Evolutionary conservation across 148 eudicot genomes (phyloP), one percentile per base, ranked within the genome.

Genomic region (Spergularia marina): DNA sequence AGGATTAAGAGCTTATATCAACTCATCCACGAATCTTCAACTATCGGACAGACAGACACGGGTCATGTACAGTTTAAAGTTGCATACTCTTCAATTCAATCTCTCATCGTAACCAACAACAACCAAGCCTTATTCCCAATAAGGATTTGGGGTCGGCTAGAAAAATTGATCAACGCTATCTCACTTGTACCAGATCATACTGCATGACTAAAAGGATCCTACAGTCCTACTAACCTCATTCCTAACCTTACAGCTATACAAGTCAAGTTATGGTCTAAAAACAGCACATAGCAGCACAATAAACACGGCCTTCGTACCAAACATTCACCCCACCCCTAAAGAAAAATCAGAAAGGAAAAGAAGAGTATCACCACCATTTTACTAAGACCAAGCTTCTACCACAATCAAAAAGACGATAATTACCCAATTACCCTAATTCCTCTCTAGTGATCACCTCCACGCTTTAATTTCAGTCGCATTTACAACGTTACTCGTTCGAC

Each of bases 1-100:
- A 17, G 51, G 68, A 65, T 17, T 40, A 64, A 65, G 10, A 20
- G 71, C 56, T 67, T 36, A 61, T 25, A 61, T 23, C 65, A 61
- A 61, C 4, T 12, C 65, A 34, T 34, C 47, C 44, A 9, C 21
- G 41, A 63, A 25, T 30, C 66, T 63, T 63, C 36, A 3, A 30
- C 36, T 30, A 30, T 30, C 36, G 36, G 36, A 30, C 36, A 30
- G 36, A 30, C 36, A 18, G 41, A 15, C n/a, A 63, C 44, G 1
- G 39, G 36, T 63, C 66, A 63, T 34, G n/a, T 17, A 34, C 49
- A 44, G 7, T 9, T 44, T 44, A 30, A 30, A 3, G 36, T 30
- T 30, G 36, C 10, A 44, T 44, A 6, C 49, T 4, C 8, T 9
- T 44, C 0, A 44, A 44, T 10, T 9, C 49, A 44, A 44, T 44